Conservation (phyloP, 805 yeast genomes). For the Wickerhamomyces bovis region DNA sequence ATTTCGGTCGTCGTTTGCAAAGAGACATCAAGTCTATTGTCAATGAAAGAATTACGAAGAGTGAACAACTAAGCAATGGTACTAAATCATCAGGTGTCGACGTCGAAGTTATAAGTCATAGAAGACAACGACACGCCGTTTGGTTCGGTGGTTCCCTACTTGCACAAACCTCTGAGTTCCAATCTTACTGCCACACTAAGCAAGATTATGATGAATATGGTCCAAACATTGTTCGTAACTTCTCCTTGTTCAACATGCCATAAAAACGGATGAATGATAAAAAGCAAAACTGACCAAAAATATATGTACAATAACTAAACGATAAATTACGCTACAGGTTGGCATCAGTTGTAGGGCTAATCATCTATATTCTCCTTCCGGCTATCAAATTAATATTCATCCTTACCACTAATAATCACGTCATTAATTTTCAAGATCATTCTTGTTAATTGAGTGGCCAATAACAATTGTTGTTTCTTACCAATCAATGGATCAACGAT, state of each 20-base stretch:
- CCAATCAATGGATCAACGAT: slow-evolving; percentile 97
- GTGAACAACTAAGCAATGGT: slow-evolving; percentile 64
- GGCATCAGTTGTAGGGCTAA: neutral
- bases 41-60: slow-evolving; percentile 76
- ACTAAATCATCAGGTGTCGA: slow-evolving; percentile 88
- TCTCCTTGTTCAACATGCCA: slow-evolving; percentile 89
- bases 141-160: slow-evolving; percentile 98
- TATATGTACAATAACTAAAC: neutral
- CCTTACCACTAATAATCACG: slow-evolving; percentile 87
- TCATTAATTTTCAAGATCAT: slow-evolving; percentile 97
- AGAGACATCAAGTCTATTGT: slow-evolving; percentile 87
- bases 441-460: slow-evolving; percentile 96
- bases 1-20: slow-evolving; percentile 95
- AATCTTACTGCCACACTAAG: slow-evolving; percentile 93
- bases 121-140: slow-evolving; percentile 96
- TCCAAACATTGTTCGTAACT: slow-evolving; percentile 95
- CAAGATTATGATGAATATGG: slow-evolving; percentile 97
- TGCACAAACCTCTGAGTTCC: slow-evolving; percentile 96
- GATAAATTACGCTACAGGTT: neutral
- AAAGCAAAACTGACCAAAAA: neutral
- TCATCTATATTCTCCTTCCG: neutral
- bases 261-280: slow-evolving; percentile 21
- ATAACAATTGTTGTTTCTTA: slow-evolving; percentile 88
- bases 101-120: slow-evolving; percentile 94
- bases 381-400: slow-evolving; percentile 42